Conservation (phyloP, 1,139 yeast species). For the Magnusiomyces fungicola region DNA sequence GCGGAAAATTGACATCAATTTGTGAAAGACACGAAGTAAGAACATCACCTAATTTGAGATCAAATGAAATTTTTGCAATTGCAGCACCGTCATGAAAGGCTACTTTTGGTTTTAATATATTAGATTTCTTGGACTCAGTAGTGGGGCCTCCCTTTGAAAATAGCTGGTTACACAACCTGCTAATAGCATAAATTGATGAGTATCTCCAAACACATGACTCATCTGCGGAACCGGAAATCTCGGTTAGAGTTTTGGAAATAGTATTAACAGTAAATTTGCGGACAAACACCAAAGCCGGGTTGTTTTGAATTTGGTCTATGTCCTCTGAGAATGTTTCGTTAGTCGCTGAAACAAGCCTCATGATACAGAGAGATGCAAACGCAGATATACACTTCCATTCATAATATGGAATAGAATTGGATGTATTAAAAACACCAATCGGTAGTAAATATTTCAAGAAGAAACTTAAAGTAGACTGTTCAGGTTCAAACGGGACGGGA, state of each 20-base stretch:
- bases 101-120: too few species aligned
- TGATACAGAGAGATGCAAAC: constrained; percentile 39
- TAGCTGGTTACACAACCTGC: constrained; percentile 40
- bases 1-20: constrained; percentile 66
- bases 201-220: constrained; percentile 38
- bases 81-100: constrained; percentile 47
- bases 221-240: constrained; percentile 32
- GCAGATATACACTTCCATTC: constrained; percentile 40
- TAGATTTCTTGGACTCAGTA: too few species aligned
- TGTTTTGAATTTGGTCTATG: constrained; percentile 39
- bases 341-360: constrained; percentile 47
- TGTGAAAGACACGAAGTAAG: constrained; percentile 53
- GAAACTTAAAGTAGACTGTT: constrained; percentile 69
- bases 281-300: constrained; percentile 63
- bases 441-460: constrained; percentile 71
- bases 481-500: constrained; percentile 42
- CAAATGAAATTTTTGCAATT: constrained; percentile 58
- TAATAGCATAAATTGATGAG: constrained; percentile 49
- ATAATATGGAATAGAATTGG: constrained; percentile 17
- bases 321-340: constrained; percentile 8
- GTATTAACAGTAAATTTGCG: constrained; percentile 69
- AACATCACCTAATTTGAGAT: constrained; percentile 53
- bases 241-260: constrained; percentile 55
- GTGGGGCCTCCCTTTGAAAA: constrained; percentile 25
- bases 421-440: constrained; percentile 37